A percentile compares a stretch with the other conserved stretches of the same genome.
Evolutionary conservation across 768 basidiomycete genomes (phyloP).

Genomic region (Leccinum subgranulosum): DNA sequence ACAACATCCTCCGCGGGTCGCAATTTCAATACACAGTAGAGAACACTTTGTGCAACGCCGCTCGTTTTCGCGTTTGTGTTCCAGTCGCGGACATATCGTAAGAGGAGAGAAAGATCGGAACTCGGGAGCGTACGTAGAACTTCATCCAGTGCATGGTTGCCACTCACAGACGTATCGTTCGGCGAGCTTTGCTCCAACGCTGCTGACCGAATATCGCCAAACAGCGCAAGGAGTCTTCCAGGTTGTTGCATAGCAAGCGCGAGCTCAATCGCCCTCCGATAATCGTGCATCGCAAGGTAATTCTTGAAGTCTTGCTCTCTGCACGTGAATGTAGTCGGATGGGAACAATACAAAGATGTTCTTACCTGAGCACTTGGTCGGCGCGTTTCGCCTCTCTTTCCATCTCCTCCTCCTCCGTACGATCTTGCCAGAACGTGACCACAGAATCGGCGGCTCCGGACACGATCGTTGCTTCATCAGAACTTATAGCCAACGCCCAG

Average conservation of each 20-base stretch:
- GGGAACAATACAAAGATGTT: slow-evolving; percentile 7
- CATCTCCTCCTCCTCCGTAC: slow-evolving; percentile 76
- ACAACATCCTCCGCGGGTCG: slow-evolving; percentile 73
- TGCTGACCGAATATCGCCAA: slow-evolving; percentile 55
- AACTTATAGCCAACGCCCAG: slow-evolving; percentile 89
- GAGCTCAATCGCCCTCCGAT: slow-evolving; percentile 85
- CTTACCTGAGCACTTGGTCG: slow-evolving; percentile 78
- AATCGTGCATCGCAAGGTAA: slow-evolving; percentile 84
- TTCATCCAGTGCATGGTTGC: slow-evolving; percentile 71
- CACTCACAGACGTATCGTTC: slow-evolving; percentile 50
- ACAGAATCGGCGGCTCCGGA: slow-evolving; percentile 96
- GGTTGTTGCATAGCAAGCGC: slow-evolving; percentile 94
- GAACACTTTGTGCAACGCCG: slow-evolving; percentile 75
- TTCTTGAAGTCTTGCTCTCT: slow-evolving; percentile 97
- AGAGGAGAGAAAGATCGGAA: slow-evolving; percentile 74
- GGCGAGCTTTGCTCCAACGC: slow-evolving; percentile 15
- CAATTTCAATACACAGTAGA: slow-evolving; percentile 79
- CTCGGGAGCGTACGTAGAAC: slow-evolving; percentile 71
- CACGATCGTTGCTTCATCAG: slow-evolving; percentile 80
- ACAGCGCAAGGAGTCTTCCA: slow-evolving; percentile 76
- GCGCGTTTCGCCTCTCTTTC: slow-evolving; percentile 73
- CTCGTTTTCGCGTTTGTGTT: slow-evolving; percentile 92
- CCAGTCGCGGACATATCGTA: slow-evolving; percentile 87
- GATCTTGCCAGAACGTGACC: slow-evolving; percentile 95
- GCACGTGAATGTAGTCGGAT: slow-evolving; percentile 13